phyloP scores from a whole-genome alignment of 768 basidiomycete species.

The Mrakia blollopis region DNA sequence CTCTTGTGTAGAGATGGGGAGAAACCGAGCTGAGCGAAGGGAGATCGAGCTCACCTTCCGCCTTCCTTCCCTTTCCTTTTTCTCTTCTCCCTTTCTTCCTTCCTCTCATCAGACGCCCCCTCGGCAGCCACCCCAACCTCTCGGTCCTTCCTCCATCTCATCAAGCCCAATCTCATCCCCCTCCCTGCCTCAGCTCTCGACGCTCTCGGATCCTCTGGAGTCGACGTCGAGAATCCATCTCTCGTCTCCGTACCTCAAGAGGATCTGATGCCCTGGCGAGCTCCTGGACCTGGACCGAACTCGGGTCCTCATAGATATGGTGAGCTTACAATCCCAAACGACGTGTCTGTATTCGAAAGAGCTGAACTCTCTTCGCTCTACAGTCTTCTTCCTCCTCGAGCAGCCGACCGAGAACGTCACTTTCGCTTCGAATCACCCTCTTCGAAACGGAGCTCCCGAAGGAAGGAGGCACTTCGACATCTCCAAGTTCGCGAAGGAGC shows the following conservation, averaged over 20 bases:
- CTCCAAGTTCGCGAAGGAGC: not conserved
- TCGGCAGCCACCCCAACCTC: constrained; percentile 16
- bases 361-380: not conserved
- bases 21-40: not conserved
- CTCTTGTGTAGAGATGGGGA: not conserved
- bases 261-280: constrained; percentile 25
- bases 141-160: constrained; percentile 17
- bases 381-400: constrained; percentile 24
- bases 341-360: not conserved
- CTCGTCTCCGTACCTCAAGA: constrained; percentile 12
- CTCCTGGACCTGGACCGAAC: constrained; percentile 20
- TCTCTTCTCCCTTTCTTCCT: not conserved
- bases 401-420: constrained; percentile 15
- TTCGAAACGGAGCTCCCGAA: constrained; percentile 6
- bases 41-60: not conserved
- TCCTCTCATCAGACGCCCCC: constrained; percentile 9
- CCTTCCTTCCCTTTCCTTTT: no score
- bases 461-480: constrained; percentile 19
- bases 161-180: constrained; percentile 23
- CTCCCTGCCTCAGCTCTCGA: constrained; percentile 8
- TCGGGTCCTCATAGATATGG: constrained; percentile 24
- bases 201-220: not conserved
- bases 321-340: not conserved
- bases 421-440: constrained; percentile 3
- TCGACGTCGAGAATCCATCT: not conserved